These are phyloP conservation scores for Daldinia bambusicola DNA, from an alignment of 495 filamentous ascomycete species.

Conservation along the genomic window DNA sequence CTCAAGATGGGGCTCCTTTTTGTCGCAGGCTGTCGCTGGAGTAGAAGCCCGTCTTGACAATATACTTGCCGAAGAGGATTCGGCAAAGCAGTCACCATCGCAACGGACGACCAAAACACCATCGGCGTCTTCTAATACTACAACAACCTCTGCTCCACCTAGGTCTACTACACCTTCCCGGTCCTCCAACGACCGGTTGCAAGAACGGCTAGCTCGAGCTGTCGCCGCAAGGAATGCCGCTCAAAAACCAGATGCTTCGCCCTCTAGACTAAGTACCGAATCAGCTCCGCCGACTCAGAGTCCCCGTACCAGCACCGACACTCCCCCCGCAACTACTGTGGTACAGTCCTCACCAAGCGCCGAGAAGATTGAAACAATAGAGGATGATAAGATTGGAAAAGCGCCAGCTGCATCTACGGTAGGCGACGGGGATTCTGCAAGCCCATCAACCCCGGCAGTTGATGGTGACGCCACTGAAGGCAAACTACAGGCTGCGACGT, in stretches of 20 bases:
- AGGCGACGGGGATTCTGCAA: neutral
- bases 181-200: slow-evolving; percentile 78
- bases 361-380: slow-evolving; percentile 1
- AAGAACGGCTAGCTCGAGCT: slow-evolving; percentile 81
- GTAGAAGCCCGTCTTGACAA: slow-evolving; percentile 93
- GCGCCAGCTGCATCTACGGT: slow-evolving; percentile 1
- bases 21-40: slow-evolving; percentile 91
- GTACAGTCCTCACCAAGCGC: neutral
- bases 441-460: slow-evolving; percentile 14
- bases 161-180: slow-evolving; percentile 52
- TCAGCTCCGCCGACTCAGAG: slow-evolving; percentile 35
- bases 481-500: slow-evolving; percentile 5
- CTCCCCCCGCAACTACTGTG: neutral
- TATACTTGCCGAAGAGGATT: slow-evolving; percentile 82
- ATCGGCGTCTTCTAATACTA: slow-evolving; percentile 42
- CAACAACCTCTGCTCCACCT: slow-evolving; percentile 19
- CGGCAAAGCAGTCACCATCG: slow-evolving; percentile 45
- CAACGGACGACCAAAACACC: slow-evolving; percentile 38
- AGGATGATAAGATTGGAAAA: slow-evolving; percentile 6
- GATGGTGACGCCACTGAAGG: slow-evolving; percentile 3
- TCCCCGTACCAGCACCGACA: slow-evolving; percentile 44
- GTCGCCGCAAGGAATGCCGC: slow-evolving; percentile 59
- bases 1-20: slow-evolving; percentile 81
- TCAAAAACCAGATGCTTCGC: slow-evolving; percentile 36
- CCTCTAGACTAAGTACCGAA: slow-evolving; percentile 38